Conservation (phyloP, 331 rosid species). For the Malus hybrid region DNA sequence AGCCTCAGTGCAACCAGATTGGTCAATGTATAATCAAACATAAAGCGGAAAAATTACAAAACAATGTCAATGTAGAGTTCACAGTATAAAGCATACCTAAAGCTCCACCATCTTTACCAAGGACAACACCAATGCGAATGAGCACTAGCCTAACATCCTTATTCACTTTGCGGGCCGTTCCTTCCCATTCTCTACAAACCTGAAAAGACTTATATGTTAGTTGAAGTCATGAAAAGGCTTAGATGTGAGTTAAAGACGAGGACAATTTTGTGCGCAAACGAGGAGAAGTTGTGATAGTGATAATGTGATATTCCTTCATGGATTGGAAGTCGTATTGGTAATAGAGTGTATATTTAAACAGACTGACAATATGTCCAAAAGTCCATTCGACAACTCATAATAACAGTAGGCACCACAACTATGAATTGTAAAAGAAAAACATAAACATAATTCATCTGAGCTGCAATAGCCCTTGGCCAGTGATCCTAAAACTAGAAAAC, state of each 20-base stretch:
- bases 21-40: not conserved
- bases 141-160: constrained; percentile 71
- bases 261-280: not conserved
- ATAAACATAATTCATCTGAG: not conserved
- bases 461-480: not conserved
- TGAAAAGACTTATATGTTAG: constrained; percentile 26
- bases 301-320: not conserved
- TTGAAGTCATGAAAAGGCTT: constrained; percentile 38
- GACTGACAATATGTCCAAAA: not conserved
- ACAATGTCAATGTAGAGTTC: not conserved
- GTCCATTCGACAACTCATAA: not conserved
- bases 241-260: not conserved
- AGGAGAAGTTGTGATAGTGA: not conserved
- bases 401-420: not conserved
- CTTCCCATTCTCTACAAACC: constrained; percentile 99
- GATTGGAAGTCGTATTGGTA: not conserved
- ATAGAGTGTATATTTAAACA: not conserved
- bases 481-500: not conserved
- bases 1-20: not conserved
- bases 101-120: constrained; percentile 99
- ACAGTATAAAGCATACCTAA: constrained; percentile 43
- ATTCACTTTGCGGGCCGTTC: constrained; percentile 59
- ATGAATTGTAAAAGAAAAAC: not conserved
- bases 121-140: constrained; percentile 95
- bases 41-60: not conserved